Conservation (phyloP, 2,329 filamentous ascomycete species). For the Eutypa lata region DNA sequence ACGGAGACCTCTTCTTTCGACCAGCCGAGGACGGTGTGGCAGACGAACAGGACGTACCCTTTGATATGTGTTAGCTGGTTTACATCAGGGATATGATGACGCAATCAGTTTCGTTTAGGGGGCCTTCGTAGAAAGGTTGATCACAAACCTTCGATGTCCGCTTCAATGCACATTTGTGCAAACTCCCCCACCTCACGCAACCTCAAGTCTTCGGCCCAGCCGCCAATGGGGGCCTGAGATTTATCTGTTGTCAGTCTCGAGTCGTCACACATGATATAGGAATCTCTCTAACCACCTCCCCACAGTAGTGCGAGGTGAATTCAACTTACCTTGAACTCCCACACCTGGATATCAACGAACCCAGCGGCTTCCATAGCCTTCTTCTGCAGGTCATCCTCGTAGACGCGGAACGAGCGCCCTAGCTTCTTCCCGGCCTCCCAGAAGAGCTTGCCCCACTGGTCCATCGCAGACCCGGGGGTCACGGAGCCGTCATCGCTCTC, state of each 20-base stretch:
- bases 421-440: constrained; percentile 40
- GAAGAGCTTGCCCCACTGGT: constrained; percentile 26
- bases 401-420: constrained; percentile 43
- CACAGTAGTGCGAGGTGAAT: too few relatives aligned
- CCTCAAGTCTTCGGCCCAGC: constrained; percentile 26
- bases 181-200: constrained; percentile 26
- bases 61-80: not conserved
- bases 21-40: constrained; percentile 34
- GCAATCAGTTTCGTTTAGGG: too few relatives aligned
- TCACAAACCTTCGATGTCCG: constrained; percentile 24
- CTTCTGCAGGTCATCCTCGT: constrained; percentile 49
- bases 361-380: constrained; percentile 53
- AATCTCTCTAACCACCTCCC: not conserved
- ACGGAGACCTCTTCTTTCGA: constrained; percentile 28
- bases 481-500: constrained; percentile 21
- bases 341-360: constrained; percentile 54
- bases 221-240: constrained; percentile 22
- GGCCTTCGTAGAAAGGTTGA: too few relatives aligned
- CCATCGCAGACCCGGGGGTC: constrained; percentile 11
- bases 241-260: not conserved
- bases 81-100: not conserved
- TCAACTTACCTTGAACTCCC: constrained; percentile 45
- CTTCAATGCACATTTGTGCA: constrained; percentile 21
- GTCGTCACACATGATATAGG: not conserved
- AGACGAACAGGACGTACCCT: constrained; percentile 26